Evolutionary conservation across 768 basidiomycete species (phyloP).

Genomic region (Boletus rubroflammeus): DNA sequence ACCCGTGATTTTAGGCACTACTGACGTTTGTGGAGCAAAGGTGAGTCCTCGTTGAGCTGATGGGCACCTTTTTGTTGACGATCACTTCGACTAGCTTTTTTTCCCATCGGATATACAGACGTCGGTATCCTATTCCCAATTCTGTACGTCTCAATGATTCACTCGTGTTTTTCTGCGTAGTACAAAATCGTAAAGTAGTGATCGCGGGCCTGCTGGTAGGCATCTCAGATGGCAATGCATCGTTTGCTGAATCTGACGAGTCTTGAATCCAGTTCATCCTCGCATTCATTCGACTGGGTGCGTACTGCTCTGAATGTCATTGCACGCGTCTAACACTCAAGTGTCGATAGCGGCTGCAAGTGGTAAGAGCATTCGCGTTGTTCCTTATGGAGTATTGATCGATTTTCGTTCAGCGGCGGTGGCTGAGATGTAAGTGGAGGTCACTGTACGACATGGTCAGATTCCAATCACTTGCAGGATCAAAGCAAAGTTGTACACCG

Average conservation of each 20-base stretch:
- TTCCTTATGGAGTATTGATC: neutral
- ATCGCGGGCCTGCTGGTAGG: constrained; percentile 20
- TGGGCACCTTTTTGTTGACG: neutral
- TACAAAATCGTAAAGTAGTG: constrained; percentile 10
- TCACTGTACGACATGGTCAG: neutral
- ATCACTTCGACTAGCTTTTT: constrained; percentile 17
- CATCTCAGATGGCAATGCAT: neutral
- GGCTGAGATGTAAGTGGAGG: constrained; percentile 17
- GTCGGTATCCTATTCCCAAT: constrained; percentile 2
- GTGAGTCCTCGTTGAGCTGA: neutral
- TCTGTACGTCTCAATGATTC: neutral
- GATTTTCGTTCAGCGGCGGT: constrained; percentile 10
- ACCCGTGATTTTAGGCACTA: constrained; percentile 13
- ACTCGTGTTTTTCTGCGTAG: neutral
- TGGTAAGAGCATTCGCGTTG: constrained; percentile 2
- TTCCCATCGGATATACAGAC: constrained; percentile 22
- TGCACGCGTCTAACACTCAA: neutral
- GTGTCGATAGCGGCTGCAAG: constrained; percentile 17
- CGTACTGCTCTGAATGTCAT: neutral
- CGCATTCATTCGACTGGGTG: constrained; percentile 20
- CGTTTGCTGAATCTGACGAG: neutral
- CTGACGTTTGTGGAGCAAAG: constrained; percentile 26
- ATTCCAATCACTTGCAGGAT: constrained; percentile 10
- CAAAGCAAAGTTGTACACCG: constrained; percentile 1
- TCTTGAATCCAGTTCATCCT: constrained; percentile 10